These are phyloP conservation scores for Endothia cerciana DNA, from an alignment of 2,329 filamentous ascomycete genomes.

Conservation along the genomic window DNA sequence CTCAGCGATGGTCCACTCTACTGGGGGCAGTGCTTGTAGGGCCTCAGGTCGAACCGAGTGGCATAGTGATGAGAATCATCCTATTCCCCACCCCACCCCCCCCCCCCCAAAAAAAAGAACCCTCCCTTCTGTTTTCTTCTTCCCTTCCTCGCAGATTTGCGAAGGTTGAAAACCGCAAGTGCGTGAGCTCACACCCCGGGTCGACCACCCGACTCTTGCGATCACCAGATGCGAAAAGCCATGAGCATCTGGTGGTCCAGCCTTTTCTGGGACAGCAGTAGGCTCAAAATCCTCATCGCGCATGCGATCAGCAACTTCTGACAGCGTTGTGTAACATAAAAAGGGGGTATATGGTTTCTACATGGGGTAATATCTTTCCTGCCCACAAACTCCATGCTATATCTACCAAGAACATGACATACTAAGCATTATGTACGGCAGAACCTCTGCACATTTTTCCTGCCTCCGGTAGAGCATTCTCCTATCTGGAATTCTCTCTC, in stretches of 20 bases:
- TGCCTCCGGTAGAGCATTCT: not conserved
- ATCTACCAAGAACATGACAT: slow-evolving; percentile 5
- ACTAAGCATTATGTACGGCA: slow-evolving; percentile 2
- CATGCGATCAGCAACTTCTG: not conserved
- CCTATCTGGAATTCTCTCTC: slow-evolving; percentile 3
- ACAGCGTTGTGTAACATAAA: not conserved
- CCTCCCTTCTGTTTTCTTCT: too few species aligned
- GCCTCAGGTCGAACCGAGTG: not conserved
- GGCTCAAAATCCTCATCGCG: not conserved
- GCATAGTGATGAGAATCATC: not conserved
- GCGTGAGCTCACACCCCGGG: too few species aligned
- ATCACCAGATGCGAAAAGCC: too few species aligned
- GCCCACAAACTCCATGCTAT: not conserved
- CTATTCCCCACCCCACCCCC: too few species aligned
- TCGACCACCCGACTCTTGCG: too few species aligned
- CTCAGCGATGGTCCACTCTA: not conserved
- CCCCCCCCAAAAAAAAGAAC: too few species aligned
- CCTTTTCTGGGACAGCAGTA: too few species aligned
- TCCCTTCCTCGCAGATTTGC: not conserved
- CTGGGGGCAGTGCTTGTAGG: not conserved
- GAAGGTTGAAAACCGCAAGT: too few species aligned
- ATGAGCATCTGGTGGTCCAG: too few species aligned
- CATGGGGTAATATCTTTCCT: not conserved
- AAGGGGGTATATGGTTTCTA: not conserved
- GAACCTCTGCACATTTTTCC: not conserved